Evolutionary conservation across 2,329 filamentous ascomycete genomes (phyloP).

Genomic region (Fusarium siculi): DNA sequence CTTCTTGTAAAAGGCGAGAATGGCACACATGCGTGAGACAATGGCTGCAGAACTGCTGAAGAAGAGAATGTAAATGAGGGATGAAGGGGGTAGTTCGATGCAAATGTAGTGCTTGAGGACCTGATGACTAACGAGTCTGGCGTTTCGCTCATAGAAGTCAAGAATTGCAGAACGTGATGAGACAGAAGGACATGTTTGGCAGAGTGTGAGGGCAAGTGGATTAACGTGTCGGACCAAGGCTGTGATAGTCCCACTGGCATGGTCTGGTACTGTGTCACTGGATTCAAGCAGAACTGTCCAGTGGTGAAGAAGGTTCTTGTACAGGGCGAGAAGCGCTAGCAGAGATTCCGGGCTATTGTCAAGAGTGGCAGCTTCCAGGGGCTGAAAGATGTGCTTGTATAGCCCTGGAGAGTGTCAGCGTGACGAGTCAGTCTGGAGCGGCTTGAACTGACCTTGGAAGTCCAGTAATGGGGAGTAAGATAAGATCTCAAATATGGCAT

Average conservation of each 20-base stretch:
- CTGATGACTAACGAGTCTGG: constrained; percentile 65
- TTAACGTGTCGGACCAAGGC: constrained; percentile 62
- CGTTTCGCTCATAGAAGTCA: constrained; percentile 75
- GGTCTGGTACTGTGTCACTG: constrained; percentile 47
- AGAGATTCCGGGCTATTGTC: constrained; percentile 64
- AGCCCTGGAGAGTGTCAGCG: constrained; percentile 57
- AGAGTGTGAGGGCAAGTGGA: constrained; percentile 66
- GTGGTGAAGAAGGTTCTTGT: constrained; percentile 71
- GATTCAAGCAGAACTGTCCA: constrained; percentile 63
- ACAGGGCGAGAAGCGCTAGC: constrained; percentile 71
- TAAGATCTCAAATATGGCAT: constrained; percentile 67
- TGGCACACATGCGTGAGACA: constrained; percentile 74
- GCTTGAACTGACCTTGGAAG: constrained; percentile 62
- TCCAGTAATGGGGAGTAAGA: constrained; percentile 63
- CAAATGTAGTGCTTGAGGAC: constrained; percentile 64
- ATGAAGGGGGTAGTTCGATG: constrained; percentile 74
- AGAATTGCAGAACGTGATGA: constrained; percentile 67
- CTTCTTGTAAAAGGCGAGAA: constrained; percentile 78
- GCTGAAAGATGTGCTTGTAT: constrained; percentile 58
- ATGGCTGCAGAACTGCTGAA: constrained; percentile 72
- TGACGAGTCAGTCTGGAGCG: not conserved
- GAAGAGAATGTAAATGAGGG: constrained; percentile 75
- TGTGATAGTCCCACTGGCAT: constrained; percentile 53
- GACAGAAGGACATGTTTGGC: constrained; percentile 61
- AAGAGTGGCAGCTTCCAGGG: constrained; percentile 63